phyloP scores from a whole-genome alignment of 805 yeast genomes.

The Hanseniaspora mollemarum region DNA sequence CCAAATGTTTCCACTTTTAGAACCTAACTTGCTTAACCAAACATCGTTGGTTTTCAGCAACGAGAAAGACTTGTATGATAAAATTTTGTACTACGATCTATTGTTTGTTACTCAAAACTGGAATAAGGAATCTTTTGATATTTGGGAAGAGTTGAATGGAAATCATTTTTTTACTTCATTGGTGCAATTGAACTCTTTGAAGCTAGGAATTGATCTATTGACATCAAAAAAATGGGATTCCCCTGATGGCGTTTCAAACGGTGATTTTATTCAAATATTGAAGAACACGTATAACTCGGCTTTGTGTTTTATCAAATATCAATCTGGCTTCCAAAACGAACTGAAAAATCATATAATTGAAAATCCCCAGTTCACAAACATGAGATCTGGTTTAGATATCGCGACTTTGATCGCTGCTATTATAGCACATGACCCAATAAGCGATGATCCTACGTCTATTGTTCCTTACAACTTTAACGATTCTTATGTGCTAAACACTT shows the following conservation, averaged over 20 bases:
- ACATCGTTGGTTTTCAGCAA: conserved; percentile 19
- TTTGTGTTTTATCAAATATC: conserved; percentile 23
- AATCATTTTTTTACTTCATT: conserved; percentile 69
- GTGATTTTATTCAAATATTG: conserved; percentile 20
- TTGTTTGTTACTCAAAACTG: conserved; percentile 51
- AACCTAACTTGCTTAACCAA: conserved; percentile 11
- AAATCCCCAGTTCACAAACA: conserved; percentile 42
- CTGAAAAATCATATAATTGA: conserved; percentile 52
- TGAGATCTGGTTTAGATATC: conserved; percentile 65
- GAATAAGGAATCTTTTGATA: conserved; percentile 58
- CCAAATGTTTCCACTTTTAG: conserved; percentile 17
- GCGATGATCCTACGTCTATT: conserved; percentile 25
- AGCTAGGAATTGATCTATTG: conserved; percentile 36
- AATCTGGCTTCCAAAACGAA: conserved; percentile 32
- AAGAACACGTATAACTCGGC: conserved; percentile 21
- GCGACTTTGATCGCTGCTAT: conserved; percentile 46
- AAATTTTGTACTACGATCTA: conserved; percentile 59
- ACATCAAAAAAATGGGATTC: background rate
- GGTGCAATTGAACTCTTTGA: conserved; percentile 60
- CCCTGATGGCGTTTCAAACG: background rate
- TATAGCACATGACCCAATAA: conserved; percentile 33
- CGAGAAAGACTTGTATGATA: conserved; percentile 35
- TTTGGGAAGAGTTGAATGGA: conserved; percentile 83
- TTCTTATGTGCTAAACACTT: conserved; percentile 47
- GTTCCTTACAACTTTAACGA: conserved; percentile 53